These are phyloP conservation scores for Schizosaccharomyces lindneri DNA, from an alignment of 805 yeast species.

Conservation along the genomic window DNA sequence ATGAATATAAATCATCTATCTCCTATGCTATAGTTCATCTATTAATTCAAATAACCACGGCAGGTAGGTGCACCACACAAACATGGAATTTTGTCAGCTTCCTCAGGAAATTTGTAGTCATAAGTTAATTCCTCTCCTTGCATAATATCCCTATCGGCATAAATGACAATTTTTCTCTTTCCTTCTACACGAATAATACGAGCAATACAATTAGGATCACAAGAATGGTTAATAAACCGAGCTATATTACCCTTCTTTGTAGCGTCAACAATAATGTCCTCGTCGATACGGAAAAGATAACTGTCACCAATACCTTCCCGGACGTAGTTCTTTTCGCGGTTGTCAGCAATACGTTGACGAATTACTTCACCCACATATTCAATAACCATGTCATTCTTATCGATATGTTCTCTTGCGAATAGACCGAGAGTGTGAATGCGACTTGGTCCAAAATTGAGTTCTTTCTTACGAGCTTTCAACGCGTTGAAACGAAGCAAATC, in stretches of 20 bases:
- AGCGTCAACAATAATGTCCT: constrained; percentile 86
- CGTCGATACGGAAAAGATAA: constrained; percentile 77
- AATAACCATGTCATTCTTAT: constrained; percentile 90
- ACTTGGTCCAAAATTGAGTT: constrained; percentile 88
- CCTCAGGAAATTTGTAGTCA: constrained; percentile 4
- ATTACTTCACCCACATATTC: constrained; percentile 93
- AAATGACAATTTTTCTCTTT: constrained; percentile 75
- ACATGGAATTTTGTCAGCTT: constrained; percentile 24
- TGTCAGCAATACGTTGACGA: constrained; percentile 81
- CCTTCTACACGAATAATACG: constrained; percentile 90
- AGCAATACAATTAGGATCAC: constrained; percentile 93
- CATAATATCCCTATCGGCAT: constrained; percentile 65
- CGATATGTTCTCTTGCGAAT: constrained; percentile 83
- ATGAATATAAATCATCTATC: too few relatives aligned
- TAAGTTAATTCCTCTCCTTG: constrained; percentile 53
- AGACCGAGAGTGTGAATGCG: constrained; percentile 97
- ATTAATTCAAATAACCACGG: constrained; percentile 62
- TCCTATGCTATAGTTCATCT: neutral
- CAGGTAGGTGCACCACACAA: constrained; percentile 89
- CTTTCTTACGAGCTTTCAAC: constrained; percentile 68
- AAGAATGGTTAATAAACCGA: constrained; percentile 86
- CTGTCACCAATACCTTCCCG: constrained; percentile 89
- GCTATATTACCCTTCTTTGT: constrained; percentile 95
- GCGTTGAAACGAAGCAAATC: constrained; percentile 68
- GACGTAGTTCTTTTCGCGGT: constrained; percentile 63